Evolutionary conservation across 768 basidiomycete species (phyloP).

Genomic region (Termitomyces bulborhizus): DNA sequence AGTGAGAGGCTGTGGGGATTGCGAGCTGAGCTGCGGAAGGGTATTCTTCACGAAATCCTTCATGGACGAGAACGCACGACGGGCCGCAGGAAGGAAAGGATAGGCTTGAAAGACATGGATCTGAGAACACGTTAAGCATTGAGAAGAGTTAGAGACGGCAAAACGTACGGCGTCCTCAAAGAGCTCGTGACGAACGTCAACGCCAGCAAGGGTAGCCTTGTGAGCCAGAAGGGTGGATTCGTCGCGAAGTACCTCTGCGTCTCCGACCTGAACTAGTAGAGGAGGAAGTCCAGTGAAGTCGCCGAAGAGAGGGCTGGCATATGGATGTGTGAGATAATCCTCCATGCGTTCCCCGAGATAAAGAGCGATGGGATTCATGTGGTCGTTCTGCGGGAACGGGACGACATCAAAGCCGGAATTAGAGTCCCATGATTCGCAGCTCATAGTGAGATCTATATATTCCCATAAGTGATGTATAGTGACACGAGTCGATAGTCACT

Average conservation of each 20-base stretch:
- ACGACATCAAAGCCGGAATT: conserved; percentile 86
- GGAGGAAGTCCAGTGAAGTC: conserved; percentile 84
- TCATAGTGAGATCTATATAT: conserved; percentile 81
- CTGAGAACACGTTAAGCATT: conserved; percentile 28
- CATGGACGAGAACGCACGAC: conserved; percentile 65
- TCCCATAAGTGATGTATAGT: conserved; percentile 1
- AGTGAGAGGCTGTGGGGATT: conserved; percentile 47
- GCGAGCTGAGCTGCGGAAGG: conserved; percentile 47
- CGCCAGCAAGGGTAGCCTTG: conserved; percentile 85
- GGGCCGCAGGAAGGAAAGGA: conserved; percentile 65
- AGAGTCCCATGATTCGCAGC: conserved; percentile 97
- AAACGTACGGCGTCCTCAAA: conserved; percentile 83
- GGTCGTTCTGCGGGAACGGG: conserved; percentile 70
- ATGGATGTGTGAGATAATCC: conserved; percentile 90
- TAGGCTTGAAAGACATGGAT: conserved; percentile 90
- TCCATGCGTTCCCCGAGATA: conserved; percentile 82
- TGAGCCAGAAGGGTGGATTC: conserved; percentile 89
- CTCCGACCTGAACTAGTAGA: conserved; percentile 85
- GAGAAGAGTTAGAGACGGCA: neutral
- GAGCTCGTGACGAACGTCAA: conserved; percentile 79
- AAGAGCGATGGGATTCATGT: conserved; percentile 90
- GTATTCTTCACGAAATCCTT: conserved; percentile 58
- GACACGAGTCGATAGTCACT: conserved; percentile 25
- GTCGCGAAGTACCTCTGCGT: conserved; percentile 92
- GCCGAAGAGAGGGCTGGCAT: conserved; percentile 93